Percentiles rank a stretch among this genome's conserved stretches.
phyloP scores from a whole-genome alignment of 331 rosid genomes.

The Dryas integrifolia region DNA sequence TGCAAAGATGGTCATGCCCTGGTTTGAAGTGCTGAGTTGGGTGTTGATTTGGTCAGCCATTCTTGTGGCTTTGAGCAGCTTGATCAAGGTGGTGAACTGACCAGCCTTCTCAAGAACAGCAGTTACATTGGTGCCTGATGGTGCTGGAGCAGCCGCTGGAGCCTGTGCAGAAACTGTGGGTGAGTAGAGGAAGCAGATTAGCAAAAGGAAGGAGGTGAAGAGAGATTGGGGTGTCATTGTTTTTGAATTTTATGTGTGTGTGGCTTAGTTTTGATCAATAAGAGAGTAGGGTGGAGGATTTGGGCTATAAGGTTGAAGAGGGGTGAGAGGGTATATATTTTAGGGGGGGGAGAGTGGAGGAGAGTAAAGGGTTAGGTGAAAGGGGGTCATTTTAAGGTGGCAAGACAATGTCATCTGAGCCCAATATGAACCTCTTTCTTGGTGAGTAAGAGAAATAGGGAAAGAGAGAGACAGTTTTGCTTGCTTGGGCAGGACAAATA shows the following conservation, averaged over 20 bases:
- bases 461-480: slow-evolving; percentile 40
- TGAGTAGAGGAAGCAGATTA: slow-evolving; percentile 21
- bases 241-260: slow-evolving; percentile 9
- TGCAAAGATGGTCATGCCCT: slow-evolving; percentile 79
- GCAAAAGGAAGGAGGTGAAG: slow-evolving; percentile 15
- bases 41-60: slow-evolving; percentile 63
- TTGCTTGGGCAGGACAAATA: slow-evolving; percentile 46
- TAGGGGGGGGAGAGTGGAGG: background rate
- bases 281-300: slow-evolving; percentile 21
- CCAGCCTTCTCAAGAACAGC: slow-evolving; percentile 75
- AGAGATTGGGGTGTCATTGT: slow-evolving; percentile 26
- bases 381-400: slow-evolving; percentile 49
- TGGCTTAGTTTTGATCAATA: background rate
- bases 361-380: slow-evolving; percentile 49
- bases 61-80: slow-evolving; percentile 58
- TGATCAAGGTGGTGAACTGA: slow-evolving; percentile 74
- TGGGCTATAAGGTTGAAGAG: background rate
- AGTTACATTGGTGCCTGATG: slow-evolving; percentile 63
- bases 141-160: slow-evolving; percentile 47
- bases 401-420: slow-evolving; percentile 22
- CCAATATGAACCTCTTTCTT: slow-evolving; percentile 5
- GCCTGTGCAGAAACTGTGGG: slow-evolving; percentile 44
- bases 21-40: slow-evolving; percentile 78
- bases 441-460: slow-evolving; percentile 33
- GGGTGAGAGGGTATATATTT: slow-evolving; percentile 9